Evolutionary conservation across 169 alveolate species (phyloP), one percentile per base, ranked within the genome.

Genomic region (Plasmodium gallinaceum): DNA sequence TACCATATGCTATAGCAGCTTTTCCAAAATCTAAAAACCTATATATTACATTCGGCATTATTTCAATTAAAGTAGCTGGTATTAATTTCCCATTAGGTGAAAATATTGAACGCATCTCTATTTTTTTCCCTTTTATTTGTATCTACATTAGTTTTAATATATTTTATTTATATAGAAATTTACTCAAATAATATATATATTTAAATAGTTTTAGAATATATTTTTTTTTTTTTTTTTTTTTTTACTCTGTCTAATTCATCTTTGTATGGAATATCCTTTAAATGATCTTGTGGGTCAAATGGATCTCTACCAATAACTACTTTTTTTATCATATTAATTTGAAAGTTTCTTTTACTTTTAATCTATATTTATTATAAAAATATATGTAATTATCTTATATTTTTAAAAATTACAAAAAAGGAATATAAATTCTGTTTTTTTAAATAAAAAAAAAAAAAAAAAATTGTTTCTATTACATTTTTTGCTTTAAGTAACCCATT

Each of bases 1-100:
- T 94, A 14, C 96, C 96, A 85, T 85, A 85, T n/a, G 92, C 92
- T 43, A 85, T 66, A 10, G 76, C 85, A 0, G 70, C 92, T 85
- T 85, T 85, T 8, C 92, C 92, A 54, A 85, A 70, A 57, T 85
- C 92, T 14, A 85, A 46, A 85, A 85, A 85, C 7, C 92, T 18
- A 42, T 85, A 85, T 32, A 85, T 85, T 22, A 85, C 57, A 42
- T 85, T 85, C 26, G 92, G 92, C 87, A 85, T 85, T 69, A 85
- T 85, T 85, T 85, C 86, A 18, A 85, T 85, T 71, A 85, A 51
- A 14, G 92, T 85, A 18, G 87, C 85, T 4, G 92, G 92, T n/a
- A 85, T 85, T 70, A 70, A 52, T 7, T 54, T 10, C 0, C 92
- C 92, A 48, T 85, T 69, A 8, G 92, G 92, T 6, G 92, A 85